Conservation (phyloP, 2,329 filamentous ascomycete species). For the Aspergillus melleus region DNA sequence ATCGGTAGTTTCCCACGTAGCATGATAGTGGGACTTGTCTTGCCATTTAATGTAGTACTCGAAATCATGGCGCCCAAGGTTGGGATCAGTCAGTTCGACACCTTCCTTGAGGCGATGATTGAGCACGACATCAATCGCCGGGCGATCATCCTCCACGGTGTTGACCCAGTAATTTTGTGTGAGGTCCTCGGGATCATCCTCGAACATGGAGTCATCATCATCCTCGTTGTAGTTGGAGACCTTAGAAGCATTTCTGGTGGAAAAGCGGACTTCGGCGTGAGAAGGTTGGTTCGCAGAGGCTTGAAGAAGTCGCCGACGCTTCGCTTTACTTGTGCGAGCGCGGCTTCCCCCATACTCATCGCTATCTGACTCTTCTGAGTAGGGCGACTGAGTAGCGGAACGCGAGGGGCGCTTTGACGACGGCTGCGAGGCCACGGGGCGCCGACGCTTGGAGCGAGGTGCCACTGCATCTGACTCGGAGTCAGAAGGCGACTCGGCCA, state of each 20-base stretch:
- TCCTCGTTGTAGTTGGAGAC: slow-evolving; percentile 69
- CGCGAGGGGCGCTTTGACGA: slow-evolving; percentile 49
- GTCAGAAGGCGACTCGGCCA: slow-evolving; percentile 62
- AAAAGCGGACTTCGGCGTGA: slow-evolving; percentile 84
- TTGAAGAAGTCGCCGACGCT: slow-evolving; percentile 69
- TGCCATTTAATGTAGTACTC: slow-evolving; percentile 97
- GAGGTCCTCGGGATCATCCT: slow-evolving; percentile 58
- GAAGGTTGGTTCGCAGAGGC: slow-evolving; percentile 63
- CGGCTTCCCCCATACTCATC: slow-evolving; percentile 77
- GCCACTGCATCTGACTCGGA: slow-evolving; percentile 73
- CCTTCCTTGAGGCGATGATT: slow-evolving; percentile 79
- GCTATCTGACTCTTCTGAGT: slow-evolving; percentile 67
- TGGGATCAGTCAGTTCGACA: slow-evolving; percentile 42
- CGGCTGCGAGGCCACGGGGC: slow-evolving; percentile 52
- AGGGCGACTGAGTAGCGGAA: slow-evolving; percentile 58
- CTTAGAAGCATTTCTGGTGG: slow-evolving; percentile 78
- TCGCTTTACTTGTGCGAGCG: slow-evolving; percentile 71
- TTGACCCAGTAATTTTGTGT: slow-evolving; percentile 70
- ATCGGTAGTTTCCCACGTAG: slow-evolving; percentile 87
- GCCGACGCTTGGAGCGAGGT: slow-evolving; percentile 49
- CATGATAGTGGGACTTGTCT: slow-evolving; percentile 89
- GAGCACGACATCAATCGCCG: slow-evolving; percentile 87
- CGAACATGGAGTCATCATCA: slow-evolving; percentile 59
- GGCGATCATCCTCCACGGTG: slow-evolving; percentile 70
- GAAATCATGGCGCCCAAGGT: slow-evolving; percentile 65